Evolutionary conservation across 202 grass and related monocot genomes (phyloP).

Genomic region (Setaria viridis): DNA sequence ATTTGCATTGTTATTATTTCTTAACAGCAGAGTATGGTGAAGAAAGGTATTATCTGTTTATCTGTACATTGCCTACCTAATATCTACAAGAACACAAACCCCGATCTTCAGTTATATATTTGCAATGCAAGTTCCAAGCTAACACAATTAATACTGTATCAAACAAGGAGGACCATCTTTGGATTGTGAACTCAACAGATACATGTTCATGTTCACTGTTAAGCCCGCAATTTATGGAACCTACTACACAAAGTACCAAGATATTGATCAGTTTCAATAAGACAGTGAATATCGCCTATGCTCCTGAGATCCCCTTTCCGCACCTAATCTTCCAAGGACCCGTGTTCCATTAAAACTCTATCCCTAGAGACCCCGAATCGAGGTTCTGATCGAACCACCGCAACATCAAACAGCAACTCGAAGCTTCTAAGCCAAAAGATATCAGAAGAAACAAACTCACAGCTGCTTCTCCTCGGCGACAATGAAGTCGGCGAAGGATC

Average conservation of each 20-base stretch:
- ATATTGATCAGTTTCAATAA: background rate
- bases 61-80: background rate
- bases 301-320: background rate
- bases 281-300: background rate
- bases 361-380: background rate
- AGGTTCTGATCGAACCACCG: conserved; percentile 5
- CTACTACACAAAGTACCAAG: background rate
- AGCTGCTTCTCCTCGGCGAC: conserved; percentile 71
- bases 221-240: background rate
- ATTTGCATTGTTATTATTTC: too few relatives aligned
- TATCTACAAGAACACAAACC: background rate
- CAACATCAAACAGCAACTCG: background rate
- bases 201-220: background rate
- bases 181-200: background rate
- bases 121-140: background rate
- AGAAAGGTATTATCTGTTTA: background rate
- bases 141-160: background rate
- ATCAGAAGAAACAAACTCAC: conserved; percentile 53
- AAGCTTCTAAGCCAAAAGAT: background rate
- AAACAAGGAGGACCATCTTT: background rate
- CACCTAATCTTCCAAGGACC: background rate
- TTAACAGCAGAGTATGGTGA: too few relatives aligned
- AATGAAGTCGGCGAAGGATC: conserved; percentile 76
- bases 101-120: background rate
- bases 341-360: background rate